A percentile compares a stretch with the other conserved stretches of the same genome.
phyloP scores from a whole-genome alignment of 148 eudicot species.

The Silene uniflora region DNA sequence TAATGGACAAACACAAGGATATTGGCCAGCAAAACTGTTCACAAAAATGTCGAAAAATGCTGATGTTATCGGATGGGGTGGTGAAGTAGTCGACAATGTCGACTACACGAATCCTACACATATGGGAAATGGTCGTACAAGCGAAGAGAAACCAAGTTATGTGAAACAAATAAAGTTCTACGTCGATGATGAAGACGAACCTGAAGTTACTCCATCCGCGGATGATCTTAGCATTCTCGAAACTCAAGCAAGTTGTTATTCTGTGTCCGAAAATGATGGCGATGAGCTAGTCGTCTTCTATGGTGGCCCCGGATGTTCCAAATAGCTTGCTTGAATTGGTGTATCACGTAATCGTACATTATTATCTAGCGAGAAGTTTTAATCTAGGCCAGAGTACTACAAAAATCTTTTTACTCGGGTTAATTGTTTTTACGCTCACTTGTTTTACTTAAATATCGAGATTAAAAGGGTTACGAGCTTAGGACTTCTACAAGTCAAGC shows the following conservation, averaged over 20 bases:
- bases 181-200: not conserved
- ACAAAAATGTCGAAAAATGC: not conserved
- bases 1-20: not conserved
- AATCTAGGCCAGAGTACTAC: too few species aligned
- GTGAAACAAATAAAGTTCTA: not conserved
- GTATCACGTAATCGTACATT: too few species aligned
- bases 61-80: not conserved
- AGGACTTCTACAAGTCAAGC: too few species aligned
- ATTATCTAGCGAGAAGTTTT: too few species aligned
- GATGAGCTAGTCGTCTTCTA: not conserved
- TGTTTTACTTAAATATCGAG: too few species aligned
- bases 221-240: not conserved
- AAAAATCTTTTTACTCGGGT: too few species aligned
- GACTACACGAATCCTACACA: not conserved
- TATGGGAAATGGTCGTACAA: not conserved
- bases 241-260: not conserved
- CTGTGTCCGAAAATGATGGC: not conserved
- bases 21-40: not conserved
- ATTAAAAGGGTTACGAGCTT: too few species aligned
- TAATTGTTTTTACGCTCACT: too few species aligned
- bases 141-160: not conserved
- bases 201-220: not conserved
- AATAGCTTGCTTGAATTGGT: too few species aligned
- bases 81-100: not conserved
- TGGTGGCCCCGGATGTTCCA: slow-evolving; percentile 1